A percentile compares a stretch with the other conserved stretches of the same genome.
phyloP scores from a whole-genome alignment of 108 stramenopile species.

The Cyclotella kingstonii region DNA sequence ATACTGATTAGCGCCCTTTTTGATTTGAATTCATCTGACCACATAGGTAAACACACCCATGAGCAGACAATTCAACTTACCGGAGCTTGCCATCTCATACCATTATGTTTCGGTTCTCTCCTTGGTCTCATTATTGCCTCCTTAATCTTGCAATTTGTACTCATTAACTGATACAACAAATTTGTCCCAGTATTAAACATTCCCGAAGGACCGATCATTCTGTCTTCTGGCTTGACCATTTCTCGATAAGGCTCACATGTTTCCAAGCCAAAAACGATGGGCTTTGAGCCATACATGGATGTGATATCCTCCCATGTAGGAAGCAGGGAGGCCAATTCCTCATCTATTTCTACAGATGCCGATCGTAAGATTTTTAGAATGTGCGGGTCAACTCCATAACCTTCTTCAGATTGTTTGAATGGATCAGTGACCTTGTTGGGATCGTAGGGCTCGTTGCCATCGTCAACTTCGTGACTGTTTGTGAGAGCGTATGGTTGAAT shows the following conservation, averaged over 20 bases:
- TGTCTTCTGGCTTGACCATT: conserved; percentile 17
- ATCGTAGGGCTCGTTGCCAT: conserved; percentile 9
- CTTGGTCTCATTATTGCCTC: conserved; percentile 17
- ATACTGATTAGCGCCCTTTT: too few relatives aligned
- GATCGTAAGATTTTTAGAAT: conserved; percentile 52
- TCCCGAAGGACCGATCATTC: conserved; percentile 49
- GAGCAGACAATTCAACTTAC: neutral
- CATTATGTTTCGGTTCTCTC: conserved; percentile 41
- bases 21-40: too few relatives aligned
- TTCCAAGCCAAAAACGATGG: conserved; percentile 58
- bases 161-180: conserved; percentile 64
- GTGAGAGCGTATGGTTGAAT: conserved; percentile 1
- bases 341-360: conserved; percentile 49
- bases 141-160: conserved; percentile 51
- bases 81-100: conserved; percentile 46
- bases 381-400: conserved; percentile 35
- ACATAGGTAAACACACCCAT: neutral
- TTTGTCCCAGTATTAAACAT: conserved; percentile 84
- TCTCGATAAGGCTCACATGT: conserved; percentile 54
- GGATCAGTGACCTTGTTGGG: conserved; percentile 12
- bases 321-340: conserved; percentile 46
- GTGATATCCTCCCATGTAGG: conserved; percentile 68
- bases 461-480: neutral
- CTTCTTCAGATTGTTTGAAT: conserved; percentile 11
- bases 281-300: conserved; percentile 50